These are phyloP conservation scores for Paraglomus occultum DNA, from an alignment of 192 early-diverging fungal species.

Conservation along the genomic window DNA sequence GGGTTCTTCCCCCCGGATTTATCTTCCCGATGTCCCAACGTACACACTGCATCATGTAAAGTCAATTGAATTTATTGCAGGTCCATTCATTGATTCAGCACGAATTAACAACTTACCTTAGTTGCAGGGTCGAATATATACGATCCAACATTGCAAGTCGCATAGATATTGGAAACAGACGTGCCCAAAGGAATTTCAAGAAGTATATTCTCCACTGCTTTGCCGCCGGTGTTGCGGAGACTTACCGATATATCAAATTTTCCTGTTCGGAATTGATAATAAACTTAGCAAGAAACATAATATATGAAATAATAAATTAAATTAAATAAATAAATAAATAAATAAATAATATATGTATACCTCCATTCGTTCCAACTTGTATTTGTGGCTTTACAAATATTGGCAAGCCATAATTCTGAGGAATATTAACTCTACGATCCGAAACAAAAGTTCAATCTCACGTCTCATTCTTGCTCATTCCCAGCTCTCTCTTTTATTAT, in stretches of 20 bases:
- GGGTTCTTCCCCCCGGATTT: slow-evolving; percentile 49
- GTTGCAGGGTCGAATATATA: slow-evolving; percentile 71
- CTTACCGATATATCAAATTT: slow-evolving; percentile 70
- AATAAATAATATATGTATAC: slow-evolving; percentile 30
- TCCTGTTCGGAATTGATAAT: slow-evolving; percentile 34
- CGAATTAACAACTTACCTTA: slow-evolving; percentile 37
- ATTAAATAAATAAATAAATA: neutral
- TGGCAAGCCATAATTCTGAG: slow-evolving; percentile 55
- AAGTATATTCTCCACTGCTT: slow-evolving; percentile 63
- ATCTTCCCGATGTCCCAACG: slow-evolving; percentile 71
- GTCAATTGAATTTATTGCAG: neutral
- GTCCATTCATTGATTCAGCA: neutral
- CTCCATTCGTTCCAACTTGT: slow-evolving; percentile 53
- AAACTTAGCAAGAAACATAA: neutral
- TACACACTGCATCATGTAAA: slow-evolving; percentile 1
- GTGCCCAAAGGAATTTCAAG: slow-evolving; percentile 60
- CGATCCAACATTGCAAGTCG: slow-evolving; percentile 62
- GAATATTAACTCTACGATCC: slow-evolving; percentile 52
- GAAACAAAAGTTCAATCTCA: neutral
- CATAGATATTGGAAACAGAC: slow-evolving; percentile 54
- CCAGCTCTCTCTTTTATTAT: neutral
- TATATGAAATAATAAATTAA: neutral
- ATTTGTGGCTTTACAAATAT: slow-evolving; percentile 64
- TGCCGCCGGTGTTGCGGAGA: slow-evolving; percentile 61
- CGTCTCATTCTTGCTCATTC: neutral